Percentiles rank a stretch among this genome's conserved stretches.
Conservation (phyloP, 202 grass and related monocot species). For the Setaria italica region DNA sequence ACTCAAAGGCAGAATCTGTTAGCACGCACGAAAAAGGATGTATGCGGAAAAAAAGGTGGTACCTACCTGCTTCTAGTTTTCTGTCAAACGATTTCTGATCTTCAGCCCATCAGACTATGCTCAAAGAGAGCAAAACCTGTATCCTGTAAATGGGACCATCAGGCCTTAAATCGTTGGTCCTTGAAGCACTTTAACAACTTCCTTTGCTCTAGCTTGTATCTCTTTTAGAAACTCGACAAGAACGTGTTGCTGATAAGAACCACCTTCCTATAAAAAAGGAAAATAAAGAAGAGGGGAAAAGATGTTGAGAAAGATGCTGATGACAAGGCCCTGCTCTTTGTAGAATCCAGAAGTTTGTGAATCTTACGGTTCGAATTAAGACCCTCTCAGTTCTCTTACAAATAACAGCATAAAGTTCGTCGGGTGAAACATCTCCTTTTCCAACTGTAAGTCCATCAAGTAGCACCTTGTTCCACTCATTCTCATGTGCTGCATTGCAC, state of each 20-base stretch:
- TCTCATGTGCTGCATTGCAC: conserved; percentile 61
- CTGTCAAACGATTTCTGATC: background rate
- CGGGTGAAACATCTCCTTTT: conserved; percentile 67
- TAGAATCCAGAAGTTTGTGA: conserved; percentile 34
- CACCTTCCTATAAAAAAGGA: conserved; percentile 68
- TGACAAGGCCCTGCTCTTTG: background rate
- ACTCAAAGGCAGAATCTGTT: background rate
- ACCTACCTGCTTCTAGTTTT: background rate
- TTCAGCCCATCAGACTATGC: conserved; percentile 5
- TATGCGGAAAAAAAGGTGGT: too few species aligned
- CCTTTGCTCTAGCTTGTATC: conserved; percentile 77
- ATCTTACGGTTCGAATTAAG: conserved; percentile 87
- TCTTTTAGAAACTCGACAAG: conserved; percentile 87
- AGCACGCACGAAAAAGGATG: background rate
- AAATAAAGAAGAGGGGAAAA: background rate
- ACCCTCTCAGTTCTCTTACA: conserved; percentile 76
- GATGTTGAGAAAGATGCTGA: background rate
- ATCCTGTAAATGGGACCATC: background rate
- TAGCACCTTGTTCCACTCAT: conserved; percentile 70
- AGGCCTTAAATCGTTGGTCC: conserved; percentile 47
- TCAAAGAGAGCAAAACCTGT: background rate
- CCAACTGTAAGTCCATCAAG: conserved; percentile 71
- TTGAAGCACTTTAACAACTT: conserved; percentile 75
- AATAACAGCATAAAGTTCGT: conserved; percentile 70
- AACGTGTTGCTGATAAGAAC: conserved; percentile 83